A percentile compares a stretch with the other conserved stretches of the same genome.
Conservation (phyloP, 2,329 filamentous ascomycete species). For the Penicillium sp. region DNA sequence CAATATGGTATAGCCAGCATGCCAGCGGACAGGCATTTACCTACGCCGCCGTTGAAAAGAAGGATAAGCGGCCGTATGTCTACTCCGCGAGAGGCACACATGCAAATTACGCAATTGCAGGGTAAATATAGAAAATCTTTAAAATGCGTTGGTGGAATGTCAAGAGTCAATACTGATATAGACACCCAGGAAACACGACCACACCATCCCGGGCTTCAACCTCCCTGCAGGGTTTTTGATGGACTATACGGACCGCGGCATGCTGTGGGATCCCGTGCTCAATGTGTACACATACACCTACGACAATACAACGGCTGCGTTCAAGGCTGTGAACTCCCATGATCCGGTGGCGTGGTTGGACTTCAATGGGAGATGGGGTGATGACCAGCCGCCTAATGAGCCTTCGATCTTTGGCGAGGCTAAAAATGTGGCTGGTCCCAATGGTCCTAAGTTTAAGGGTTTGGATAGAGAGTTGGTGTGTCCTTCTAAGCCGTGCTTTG, state of each 20-base stretch:
- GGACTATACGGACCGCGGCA: slow-evolving; percentile 55
- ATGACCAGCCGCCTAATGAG: slow-evolving; percentile 55
- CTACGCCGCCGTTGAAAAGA: slow-evolving; percentile 56
- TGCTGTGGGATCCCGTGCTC: slow-evolving; percentile 59
- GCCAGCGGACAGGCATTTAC: slow-evolving; percentile 61
- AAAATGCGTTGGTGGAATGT: background rate
- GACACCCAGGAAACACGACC: slow-evolving; percentile 54
- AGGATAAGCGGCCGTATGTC: slow-evolving; percentile 52
- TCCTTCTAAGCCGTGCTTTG: slow-evolving; percentile 49
- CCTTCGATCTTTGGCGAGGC: slow-evolving; percentile 53
- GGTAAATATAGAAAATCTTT: slow-evolving; percentile 25
- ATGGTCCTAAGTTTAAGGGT: slow-evolving; percentile 60
- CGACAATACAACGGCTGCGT: slow-evolving; percentile 41
- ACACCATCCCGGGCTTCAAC: slow-evolving; percentile 61
- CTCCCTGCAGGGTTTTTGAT: slow-evolving; percentile 54
- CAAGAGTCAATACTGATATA: background rate
- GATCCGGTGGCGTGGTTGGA: slow-evolving; percentile 56
- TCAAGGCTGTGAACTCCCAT: slow-evolving; percentile 47
- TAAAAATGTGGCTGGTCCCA: slow-evolving; percentile 59
- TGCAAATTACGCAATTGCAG: slow-evolving; percentile 61
- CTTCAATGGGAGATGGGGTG: slow-evolving; percentile 62
- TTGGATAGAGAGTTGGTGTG: slow-evolving; percentile 57
- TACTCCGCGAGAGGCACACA: slow-evolving; percentile 63
- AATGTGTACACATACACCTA: slow-evolving; percentile 58
- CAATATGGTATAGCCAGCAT: slow-evolving; percentile 65